A percentile compares a stretch with the other conserved stretches of the same genome.
These are phyloP conservation scores for Gleditsia sinensis DNA, from an alignment of 306 rosid species.

Conservation along the genomic window DNA sequence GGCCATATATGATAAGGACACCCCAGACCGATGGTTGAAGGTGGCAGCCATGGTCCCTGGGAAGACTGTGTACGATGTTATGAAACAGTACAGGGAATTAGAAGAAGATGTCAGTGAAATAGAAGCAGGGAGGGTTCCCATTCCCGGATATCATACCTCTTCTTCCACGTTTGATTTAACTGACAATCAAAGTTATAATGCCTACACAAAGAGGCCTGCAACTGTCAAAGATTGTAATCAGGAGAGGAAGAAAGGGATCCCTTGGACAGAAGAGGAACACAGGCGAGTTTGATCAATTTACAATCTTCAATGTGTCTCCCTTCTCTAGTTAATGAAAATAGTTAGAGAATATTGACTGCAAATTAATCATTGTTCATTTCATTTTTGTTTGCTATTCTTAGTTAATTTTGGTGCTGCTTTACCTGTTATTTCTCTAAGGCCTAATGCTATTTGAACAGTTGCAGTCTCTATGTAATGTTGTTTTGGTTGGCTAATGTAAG, in stretches of 20 bases:
- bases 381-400: no score
- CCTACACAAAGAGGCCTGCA: conserved; percentile 50
- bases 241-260: conserved; percentile 55
- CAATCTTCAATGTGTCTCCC: background rate
- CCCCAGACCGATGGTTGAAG: conserved; percentile 64
- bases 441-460: background rate
- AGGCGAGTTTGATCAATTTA: conserved; percentile 41
- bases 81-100: conserved; percentile 65
- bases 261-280: conserved; percentile 72
- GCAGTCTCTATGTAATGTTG: background rate
- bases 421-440: background rate
- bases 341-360: background rate
- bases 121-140: conserved; percentile 66
- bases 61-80: conserved; percentile 62
- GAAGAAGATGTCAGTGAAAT: conserved; percentile 69
- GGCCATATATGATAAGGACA: conserved; percentile 60
- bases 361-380: background rate
- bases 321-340: background rate
- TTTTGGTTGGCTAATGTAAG: no score
- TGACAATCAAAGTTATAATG: conserved; percentile 46
- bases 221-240: conserved; percentile 43
- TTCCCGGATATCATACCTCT: conserved; percentile 55
- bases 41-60: conserved; percentile 71
- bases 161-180: conserved; percentile 47
- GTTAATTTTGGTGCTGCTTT: background rate